Evolutionary conservation across 75 land plant genomes (phyloP).

Genomic region (Cryptomeria japonica): DNA sequence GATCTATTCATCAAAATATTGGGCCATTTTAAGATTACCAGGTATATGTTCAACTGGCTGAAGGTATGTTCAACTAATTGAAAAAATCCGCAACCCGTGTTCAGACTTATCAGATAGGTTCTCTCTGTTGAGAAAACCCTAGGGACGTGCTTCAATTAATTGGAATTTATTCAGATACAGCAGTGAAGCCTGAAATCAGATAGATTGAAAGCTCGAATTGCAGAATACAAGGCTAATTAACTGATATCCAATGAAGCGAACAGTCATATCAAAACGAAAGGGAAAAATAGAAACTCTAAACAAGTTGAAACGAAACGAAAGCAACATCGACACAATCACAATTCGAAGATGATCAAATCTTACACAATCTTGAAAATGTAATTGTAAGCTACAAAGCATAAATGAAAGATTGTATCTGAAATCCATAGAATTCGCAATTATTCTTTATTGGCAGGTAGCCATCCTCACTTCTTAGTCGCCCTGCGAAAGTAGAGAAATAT

Average conservation of each 20-base stretch:
- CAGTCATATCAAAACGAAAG: neutral
- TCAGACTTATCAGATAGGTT: too few relatives aligned
- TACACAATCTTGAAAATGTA: neutral
- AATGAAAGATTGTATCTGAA: neutral
- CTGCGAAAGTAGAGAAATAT: neutral
- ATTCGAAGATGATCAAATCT: neutral
- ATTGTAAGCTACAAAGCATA: neutral
- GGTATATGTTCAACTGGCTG: too few relatives aligned
- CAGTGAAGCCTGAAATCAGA: neutral
- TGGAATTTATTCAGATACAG: neutral
- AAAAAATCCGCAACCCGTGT: too few relatives aligned
- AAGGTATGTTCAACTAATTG: too few relatives aligned
- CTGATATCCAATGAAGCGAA: neutral
- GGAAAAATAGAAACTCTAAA: neutral
- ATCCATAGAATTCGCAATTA: neutral
- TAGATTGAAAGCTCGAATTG: neutral
- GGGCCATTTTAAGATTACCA: neutral
- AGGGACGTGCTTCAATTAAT: neutral
- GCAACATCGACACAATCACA: neutral
- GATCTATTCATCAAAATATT: neutral
- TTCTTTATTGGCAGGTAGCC: neutral
- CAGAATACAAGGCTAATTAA: neutral
- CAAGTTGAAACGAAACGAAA: neutral
- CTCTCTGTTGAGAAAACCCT: neutral
- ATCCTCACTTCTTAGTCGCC: neutral